These are phyloP conservation scores for Capsicum chinense DNA, from an alignment of 257 asterid genomes.

Conservation along the genomic window DNA sequence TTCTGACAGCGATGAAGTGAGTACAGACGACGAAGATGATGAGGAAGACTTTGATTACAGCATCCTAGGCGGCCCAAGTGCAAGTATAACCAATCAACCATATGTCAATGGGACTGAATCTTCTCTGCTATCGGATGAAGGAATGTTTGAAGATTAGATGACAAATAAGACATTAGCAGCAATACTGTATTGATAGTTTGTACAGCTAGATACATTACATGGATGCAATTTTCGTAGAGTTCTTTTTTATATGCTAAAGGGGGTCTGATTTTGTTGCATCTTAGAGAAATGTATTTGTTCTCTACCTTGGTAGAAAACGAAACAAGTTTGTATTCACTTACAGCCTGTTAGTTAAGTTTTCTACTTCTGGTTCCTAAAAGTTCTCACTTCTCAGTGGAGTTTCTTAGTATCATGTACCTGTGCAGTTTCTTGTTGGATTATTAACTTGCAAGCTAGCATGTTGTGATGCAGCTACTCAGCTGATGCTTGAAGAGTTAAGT, in stretches of 20 bases:
- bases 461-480: neutral
- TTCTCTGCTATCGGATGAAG: constrained; percentile 75
- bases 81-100: constrained; percentile 57
- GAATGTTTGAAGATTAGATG: constrained; percentile 71
- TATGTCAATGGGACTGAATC: constrained; percentile 94
- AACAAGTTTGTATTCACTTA: neutral
- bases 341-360: neutral
- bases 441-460: neutral
- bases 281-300: neutral
- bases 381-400: neutral
- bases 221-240: neutral
- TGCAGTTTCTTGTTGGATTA: constrained; percentile 6
- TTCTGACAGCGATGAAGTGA: constrained; percentile 36
- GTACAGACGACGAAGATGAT: constrained; percentile 42
- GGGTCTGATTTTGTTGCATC: neutral
- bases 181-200: constrained; percentile 23
- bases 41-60: constrained; percentile 75
- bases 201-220: constrained; percentile 17
- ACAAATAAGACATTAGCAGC: neutral
- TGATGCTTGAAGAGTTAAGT: neutral
- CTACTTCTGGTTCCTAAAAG: neutral
- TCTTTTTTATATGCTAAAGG: neutral
- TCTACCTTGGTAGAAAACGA: neutral
- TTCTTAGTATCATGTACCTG: neutral
- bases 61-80: constrained; percentile 62